Percentiles rank a stretch among this genome's conserved stretches.
These are phyloP conservation scores for Crithidia mellificae DNA, from an alignment of 208 protist species.

Conservation along the genomic window DNA sequence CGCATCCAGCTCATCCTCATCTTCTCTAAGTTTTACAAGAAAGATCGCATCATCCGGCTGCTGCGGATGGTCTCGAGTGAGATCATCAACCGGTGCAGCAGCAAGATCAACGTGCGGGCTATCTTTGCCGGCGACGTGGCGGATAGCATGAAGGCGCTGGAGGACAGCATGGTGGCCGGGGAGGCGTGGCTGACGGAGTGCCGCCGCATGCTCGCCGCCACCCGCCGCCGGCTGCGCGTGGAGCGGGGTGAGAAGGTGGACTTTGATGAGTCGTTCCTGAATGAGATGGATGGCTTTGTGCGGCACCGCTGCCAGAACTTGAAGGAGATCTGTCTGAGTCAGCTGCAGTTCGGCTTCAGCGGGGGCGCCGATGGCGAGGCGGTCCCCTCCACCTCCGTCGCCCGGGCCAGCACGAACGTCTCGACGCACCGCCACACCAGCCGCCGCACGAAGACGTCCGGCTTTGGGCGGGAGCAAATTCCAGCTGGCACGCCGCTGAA, in stretches of 20 bases:
- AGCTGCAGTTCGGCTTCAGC: slow-evolving; percentile 96
- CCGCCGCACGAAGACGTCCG: slow-evolving; percentile 26
- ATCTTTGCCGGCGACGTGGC: slow-evolving; percentile 95
- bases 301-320: slow-evolving; percentile 96
- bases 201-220: slow-evolving; percentile 85
- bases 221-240: slow-evolving; percentile 67
- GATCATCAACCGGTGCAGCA: slow-evolving; percentile 95
- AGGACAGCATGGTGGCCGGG: slow-evolving; percentile 89
- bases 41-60: slow-evolving; percentile 92
- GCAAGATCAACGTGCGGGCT: slow-evolving; percentile 91
- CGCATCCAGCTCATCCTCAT: slow-evolving; percentile 93
- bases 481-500: slow-evolving; percentile 45
- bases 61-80: slow-evolving; percentile 96
- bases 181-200: slow-evolving; percentile 94
- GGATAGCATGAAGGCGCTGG: slow-evolving; percentile 88
- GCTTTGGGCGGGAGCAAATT: slow-evolving; percentile 33
- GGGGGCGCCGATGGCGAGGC: slow-evolving; percentile 31
- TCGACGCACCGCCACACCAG: slow-evolving; percentile 14
- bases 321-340: slow-evolving; percentile 96
- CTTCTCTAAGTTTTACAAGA: slow-evolving; percentile 95
- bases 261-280: slow-evolving; percentile 93
- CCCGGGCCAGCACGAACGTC: slow-evolving; percentile 18
- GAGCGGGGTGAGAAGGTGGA: slow-evolving; percentile 92
- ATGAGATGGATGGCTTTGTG: slow-evolving; percentile 98
- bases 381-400: slow-evolving; percentile 10